These are phyloP conservation scores for Rhizoctonia solani DNA, from an alignment of 1,284 basidiomycete species.

Conservation along the genomic window DNA sequence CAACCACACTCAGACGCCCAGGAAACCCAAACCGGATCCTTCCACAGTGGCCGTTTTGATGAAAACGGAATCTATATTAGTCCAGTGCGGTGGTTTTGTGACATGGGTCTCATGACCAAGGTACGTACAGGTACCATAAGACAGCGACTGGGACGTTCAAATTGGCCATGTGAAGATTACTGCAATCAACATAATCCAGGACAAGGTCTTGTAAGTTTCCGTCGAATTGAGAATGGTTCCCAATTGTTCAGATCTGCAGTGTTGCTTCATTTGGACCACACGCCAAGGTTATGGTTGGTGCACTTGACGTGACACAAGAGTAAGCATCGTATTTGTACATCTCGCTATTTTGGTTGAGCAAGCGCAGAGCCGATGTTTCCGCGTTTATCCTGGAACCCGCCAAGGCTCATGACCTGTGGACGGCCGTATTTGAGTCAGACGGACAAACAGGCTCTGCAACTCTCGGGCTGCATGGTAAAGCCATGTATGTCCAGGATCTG, in stretches of 20 bases:
- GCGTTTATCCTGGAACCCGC: conserved; percentile 31
- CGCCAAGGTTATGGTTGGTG: conserved; percentile 26
- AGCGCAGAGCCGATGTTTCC: conserved; percentile 13
- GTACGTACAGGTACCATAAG: neutral
- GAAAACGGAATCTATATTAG: conserved; percentile 24
- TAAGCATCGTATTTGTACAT: neutral
- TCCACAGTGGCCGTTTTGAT: neutral
- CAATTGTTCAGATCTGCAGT: neutral
- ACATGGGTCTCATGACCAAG: conserved; percentile 34
- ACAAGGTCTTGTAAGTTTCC: conserved; percentile 19
- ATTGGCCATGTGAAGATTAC: conserved; percentile 3
- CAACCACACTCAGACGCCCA: neutral
- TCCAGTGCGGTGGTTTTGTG: conserved; percentile 29
- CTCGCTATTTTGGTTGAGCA: neutral
- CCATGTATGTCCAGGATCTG: conserved; percentile 27
- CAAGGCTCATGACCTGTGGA: conserved; percentile 27
- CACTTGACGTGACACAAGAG: conserved; percentile 23
- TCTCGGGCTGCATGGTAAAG: conserved; percentile 18
- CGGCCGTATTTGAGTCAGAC: conserved; percentile 24
- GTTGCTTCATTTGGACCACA: conserved; percentile 31
- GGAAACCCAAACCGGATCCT: neutral
- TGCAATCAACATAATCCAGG: conserved; percentile 22
- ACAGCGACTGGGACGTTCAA: neutral
- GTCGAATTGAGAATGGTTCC: neutral
- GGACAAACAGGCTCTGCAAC: conserved; percentile 25